These are phyloP conservation scores for Porodaedalea pini DNA, from an alignment of 1,284 basidiomycete species.

Conservation along the genomic window DNA sequence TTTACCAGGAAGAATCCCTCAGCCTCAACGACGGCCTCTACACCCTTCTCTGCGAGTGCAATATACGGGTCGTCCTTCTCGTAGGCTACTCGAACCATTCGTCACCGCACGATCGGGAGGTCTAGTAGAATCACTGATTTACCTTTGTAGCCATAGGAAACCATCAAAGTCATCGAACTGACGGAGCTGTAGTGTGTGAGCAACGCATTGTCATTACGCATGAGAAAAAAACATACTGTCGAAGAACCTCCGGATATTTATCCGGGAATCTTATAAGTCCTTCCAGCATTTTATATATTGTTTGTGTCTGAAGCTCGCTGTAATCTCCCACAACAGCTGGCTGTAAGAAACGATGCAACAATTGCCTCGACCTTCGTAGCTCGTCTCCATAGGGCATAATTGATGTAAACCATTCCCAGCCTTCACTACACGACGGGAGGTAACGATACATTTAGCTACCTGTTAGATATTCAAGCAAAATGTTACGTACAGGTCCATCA, in stretches of 20 bases:
- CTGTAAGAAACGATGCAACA: slow-evolving; percentile 27
- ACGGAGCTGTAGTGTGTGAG: background rate
- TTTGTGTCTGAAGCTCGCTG: slow-evolving; percentile 24
- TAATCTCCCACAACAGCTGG: slow-evolving; percentile 21
- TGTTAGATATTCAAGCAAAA: no score
- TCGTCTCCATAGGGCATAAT: slow-evolving; percentile 26
- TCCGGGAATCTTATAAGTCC: slow-evolving; percentile 24
- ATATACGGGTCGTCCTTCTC: slow-evolving; percentile 14
- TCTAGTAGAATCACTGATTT: background rate
- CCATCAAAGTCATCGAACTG: slow-evolving; percentile 13
- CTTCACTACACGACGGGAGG: no score
- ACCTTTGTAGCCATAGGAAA: slow-evolving; percentile 19
- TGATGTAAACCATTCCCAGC: slow-evolving; percentile 8
- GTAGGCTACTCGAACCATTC: background rate
- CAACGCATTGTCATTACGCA: background rate
- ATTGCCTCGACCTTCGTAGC: slow-evolving; percentile 26
- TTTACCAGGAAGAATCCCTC: slow-evolving; percentile 16
- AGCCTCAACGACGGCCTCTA: background rate
- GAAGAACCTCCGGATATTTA: slow-evolving; percentile 25
- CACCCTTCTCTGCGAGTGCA: slow-evolving; percentile 3
- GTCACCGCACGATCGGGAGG: background rate
- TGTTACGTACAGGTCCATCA: no score
- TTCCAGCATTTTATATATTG: slow-evolving; percentile 24
- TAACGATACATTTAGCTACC: no score
- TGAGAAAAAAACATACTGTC: slow-evolving; percentile 21